Evolutionary conservation across 2,329 filamentous ascomycete genomes (phyloP), one percentile per base, ranked within the genome.

Genomic region (Trichophyton schoenleinii): DNA sequence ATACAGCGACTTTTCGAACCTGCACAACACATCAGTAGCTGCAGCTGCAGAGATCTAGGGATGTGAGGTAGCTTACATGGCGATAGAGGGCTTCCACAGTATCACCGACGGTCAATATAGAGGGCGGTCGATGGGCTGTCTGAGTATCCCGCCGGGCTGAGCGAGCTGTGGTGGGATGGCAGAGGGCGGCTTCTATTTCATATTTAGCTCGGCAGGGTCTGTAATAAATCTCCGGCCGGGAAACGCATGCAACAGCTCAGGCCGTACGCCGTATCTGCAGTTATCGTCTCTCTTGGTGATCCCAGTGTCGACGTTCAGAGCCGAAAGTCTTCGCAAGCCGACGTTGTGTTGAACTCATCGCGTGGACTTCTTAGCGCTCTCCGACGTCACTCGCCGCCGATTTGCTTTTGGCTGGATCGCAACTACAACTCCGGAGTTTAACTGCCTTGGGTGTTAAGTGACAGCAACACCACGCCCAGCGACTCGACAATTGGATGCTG

Each of bases 1-100:
- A 77, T 96, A 96, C 20, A 99, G 84, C 48, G 94, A 96, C 78
- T 99, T 99, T 76, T 99, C 94, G 78, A 99, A 99, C 94, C 91
- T 97, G 28, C 18, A 22, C 22, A 53, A 20, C 49, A n/a, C n/a
- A 31, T 53, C 25, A 53, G 49, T 15, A 53, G 49, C 22, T n/a
- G 22, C 22, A 53, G 22, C 49, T 13, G 22, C 34, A n/a, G 9
- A 4, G 18, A 13, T 25, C 22, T 31, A 3, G 13, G 15, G 5
- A 6, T 13, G 15, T 5, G 25, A 22, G 15, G 49, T 34, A n/a
- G 28, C 25, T 53, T 13, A 53, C 49, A 53, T 53, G 49, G 49
- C 25, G 28, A 34, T 31, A 13, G 11, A 22, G 13, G 28, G 46
- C 49, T 5, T 53, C 49, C 28, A 13, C 22, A 28, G 13, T 53